These are phyloP conservation scores for Neonectria punicea DNA, from an alignment of 2,329 filamentous ascomycete species.

Conservation along the genomic window DNA sequence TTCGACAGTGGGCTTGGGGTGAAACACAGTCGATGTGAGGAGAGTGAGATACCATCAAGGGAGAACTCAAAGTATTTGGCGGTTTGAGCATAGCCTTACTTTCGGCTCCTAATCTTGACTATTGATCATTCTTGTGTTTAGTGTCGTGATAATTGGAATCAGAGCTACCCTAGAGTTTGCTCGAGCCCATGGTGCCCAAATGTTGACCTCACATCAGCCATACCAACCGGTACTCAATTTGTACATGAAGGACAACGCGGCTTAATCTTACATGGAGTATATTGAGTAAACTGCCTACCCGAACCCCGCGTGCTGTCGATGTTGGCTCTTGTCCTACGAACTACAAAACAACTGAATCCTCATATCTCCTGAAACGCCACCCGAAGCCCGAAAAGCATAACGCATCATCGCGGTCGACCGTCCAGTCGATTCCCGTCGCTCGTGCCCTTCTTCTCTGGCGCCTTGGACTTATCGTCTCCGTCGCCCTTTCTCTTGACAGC, in stretches of 20 bases:
- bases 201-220: not conserved
- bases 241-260: not conserved
- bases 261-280: not conserved
- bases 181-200: too few relatives aligned
- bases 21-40: too few relatives aligned
- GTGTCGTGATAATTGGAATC: not conserved
- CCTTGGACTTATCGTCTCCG: slow-evolving; percentile 58
- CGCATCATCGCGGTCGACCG: slow-evolving; percentile 49
- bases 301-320: not conserved
- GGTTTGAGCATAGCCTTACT: not conserved
- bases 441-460: slow-evolving; percentile 58
- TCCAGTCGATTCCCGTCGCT: slow-evolving; percentile 58
- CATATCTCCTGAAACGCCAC: slow-evolving; percentile 41
- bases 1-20: too few relatives aligned
- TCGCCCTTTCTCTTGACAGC: slow-evolving; percentile 77
- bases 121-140: too few relatives aligned
- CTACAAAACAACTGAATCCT: slow-evolving; percentile 12
- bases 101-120: not conserved
- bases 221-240: too few relatives aligned
- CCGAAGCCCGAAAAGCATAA: slow-evolving; percentile 13
- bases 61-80: too few relatives aligned
- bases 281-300: slow-evolving; percentile 6
- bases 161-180: not conserved
- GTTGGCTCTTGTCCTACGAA: slow-evolving; percentile 1
- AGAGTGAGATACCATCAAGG: not conserved